These are phyloP conservation scores for Diaporthe sp. DNA, from an alignment of 2,329 filamentous ascomycete species.

Conservation along the genomic window DNA sequence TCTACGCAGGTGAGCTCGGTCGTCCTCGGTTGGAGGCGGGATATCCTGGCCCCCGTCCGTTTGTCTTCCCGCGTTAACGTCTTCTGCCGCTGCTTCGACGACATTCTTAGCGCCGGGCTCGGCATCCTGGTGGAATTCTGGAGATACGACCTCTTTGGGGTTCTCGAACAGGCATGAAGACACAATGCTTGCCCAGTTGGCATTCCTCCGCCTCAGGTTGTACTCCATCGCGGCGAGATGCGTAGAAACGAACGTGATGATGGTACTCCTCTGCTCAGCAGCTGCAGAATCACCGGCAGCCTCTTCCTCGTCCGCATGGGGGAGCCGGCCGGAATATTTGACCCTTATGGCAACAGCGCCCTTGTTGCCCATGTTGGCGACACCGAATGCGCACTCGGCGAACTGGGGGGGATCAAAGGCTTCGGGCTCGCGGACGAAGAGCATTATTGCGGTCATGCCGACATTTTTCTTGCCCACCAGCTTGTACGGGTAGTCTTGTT, in stretches of 20 bases:
- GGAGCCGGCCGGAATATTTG: too few relatives aligned
- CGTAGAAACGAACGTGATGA: conserved; percentile 88
- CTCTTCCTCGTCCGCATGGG: too few relatives aligned
- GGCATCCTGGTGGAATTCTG: conserved; percentile 20
- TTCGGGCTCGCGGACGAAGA: conserved; percentile 80
- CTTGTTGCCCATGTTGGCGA: conserved; percentile 94
- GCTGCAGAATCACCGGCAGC: background rate
- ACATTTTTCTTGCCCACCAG: conserved; percentile 80
- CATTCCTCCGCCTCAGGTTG: conserved; percentile 80
- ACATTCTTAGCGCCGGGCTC: conserved; percentile 38
- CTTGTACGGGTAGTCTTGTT: conserved; percentile 68
- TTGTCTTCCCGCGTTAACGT: conserved; percentile 23
- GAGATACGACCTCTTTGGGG: conserved; percentile 36
- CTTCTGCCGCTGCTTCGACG: conserved; percentile 34
- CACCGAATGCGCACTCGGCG: conserved; percentile 87
- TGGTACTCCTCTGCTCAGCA: conserved; percentile 59
- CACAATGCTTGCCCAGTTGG: conserved; percentile 90
- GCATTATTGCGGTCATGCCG: conserved; percentile 90
- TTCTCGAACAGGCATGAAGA: conserved; percentile 41
- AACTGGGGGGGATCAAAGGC: too few relatives aligned
- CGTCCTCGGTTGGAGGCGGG: conserved; percentile 46
- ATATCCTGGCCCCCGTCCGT: conserved; percentile 41
- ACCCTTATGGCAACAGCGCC: conserved; percentile 87
- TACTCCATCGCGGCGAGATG: conserved; percentile 92
- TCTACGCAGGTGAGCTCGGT: conserved; percentile 43